Percentiles rank a stretch among this genome's conserved stretches.
phyloP scores from a whole-genome alignment of 2,329 filamentous ascomycete species.

The Elsinoe batatas region DNA sequence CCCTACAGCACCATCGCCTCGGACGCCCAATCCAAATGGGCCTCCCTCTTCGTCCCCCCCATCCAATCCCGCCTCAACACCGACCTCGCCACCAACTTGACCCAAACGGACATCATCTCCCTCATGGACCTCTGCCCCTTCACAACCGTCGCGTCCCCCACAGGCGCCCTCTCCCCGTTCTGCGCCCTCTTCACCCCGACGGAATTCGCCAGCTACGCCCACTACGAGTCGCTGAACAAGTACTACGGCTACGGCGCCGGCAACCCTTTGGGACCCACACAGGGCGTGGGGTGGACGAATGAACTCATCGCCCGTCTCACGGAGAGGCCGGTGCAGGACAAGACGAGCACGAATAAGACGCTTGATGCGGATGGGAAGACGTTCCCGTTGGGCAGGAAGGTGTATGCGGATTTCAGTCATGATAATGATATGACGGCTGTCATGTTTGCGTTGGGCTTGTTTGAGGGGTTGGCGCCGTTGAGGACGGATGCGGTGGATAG shows the following conservation, averaged over 20 bases:
- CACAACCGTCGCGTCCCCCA: constrained; percentile 59
- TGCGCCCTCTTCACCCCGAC: constrained; percentile 62
- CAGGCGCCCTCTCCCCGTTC: constrained; percentile 53
- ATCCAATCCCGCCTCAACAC: constrained; percentile 61
- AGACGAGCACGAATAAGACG: constrained; percentile 68
- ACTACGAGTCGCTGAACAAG: constrained; percentile 69
- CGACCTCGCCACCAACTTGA: constrained; percentile 60
- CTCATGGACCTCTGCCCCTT: constrained; percentile 89
- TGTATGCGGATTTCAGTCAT: constrained; percentile 88
- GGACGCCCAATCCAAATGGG: constrained; percentile 49
- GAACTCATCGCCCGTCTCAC: constrained; percentile 79
- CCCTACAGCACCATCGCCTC: constrained; percentile 40
- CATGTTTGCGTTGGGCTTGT: constrained; percentile 68
- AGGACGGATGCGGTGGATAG: constrained; percentile 39
- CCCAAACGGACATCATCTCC: constrained; percentile 51
- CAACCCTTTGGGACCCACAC: constrained; percentile 68
- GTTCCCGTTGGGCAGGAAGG: constrained; percentile 56
- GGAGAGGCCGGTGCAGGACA: constrained; percentile 54
- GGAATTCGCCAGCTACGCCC: constrained; percentile 71
- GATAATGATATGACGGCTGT: constrained; percentile 78
- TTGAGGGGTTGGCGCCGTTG: constrained; percentile 51
- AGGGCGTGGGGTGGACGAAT: constrained; percentile 80
- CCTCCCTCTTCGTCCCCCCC: constrained; percentile 52
- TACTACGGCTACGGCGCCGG: constrained; percentile 75
- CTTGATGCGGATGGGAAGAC: constrained; percentile 57